phyloP scores from a whole-genome alignment of 78 protist species.

The Tieghemostelium lacteum region DNA sequence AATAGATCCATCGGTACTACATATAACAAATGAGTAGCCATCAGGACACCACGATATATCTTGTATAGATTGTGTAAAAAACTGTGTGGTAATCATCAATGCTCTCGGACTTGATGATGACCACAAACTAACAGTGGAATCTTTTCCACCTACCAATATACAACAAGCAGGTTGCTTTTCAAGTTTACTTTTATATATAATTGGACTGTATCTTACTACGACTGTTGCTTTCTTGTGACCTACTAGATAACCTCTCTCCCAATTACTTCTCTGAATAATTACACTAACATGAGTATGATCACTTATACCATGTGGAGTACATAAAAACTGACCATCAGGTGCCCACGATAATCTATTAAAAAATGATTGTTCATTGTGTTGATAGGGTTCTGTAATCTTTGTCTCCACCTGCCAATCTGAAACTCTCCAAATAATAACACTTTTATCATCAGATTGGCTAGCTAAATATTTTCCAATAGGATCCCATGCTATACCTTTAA shows the following conservation, averaged over 20 bases:
- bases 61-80: slow-evolving; percentile 47
- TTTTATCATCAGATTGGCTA: slow-evolving; percentile 69
- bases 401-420: slow-evolving; percentile 59
- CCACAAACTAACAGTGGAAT: slow-evolving; percentile 50
- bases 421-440: slow-evolving; percentile 56
- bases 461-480: slow-evolving; percentile 82
- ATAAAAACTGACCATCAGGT: slow-evolving; percentile 67
- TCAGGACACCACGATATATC: slow-evolving; percentile 73
- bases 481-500: slow-evolving; percentile 85
- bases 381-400: slow-evolving; percentile 59
- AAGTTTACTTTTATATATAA: slow-evolving; percentile 7
- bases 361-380: slow-evolving; percentile 29
- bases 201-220: slow-evolving; percentile 30
- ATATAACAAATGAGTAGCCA: slow-evolving; percentile 41
- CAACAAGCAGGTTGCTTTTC: not conserved
- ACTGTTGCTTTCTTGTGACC: slow-evolving; percentile 47
- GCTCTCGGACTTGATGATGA: slow-evolving; percentile 31
- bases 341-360: slow-evolving; percentile 67
- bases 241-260: slow-evolving; percentile 47
- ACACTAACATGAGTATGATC: slow-evolving; percentile 35
- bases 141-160: slow-evolving; percentile 50
- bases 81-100: not conserved
- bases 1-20: slow-evolving; percentile 51
- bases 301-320: slow-evolving; percentile 23
- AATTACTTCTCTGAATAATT: slow-evolving; percentile 26